phyloP scores from a whole-genome alignment of 176 grass and related monocot genomes.

The Bonia amplexicaulis region DNA sequence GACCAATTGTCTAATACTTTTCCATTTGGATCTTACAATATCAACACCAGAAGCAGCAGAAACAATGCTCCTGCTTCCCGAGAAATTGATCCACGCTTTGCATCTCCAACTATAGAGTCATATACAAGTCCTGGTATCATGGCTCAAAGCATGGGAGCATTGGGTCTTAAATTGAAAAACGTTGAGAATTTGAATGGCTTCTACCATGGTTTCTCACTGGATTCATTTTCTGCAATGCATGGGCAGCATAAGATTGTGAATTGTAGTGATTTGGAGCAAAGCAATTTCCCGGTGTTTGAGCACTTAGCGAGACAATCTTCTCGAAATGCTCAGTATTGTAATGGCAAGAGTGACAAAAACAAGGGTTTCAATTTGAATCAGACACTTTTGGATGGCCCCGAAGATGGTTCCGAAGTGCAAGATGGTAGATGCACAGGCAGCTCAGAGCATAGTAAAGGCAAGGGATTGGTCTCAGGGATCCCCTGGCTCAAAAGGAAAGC shows the following conservation, averaged over 20 bases:
- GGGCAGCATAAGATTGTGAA: background rate
- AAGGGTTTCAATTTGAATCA: conserved; percentile 30
- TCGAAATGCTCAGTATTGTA: background rate
- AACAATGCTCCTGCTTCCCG: background rate
- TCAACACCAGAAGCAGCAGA: background rate
- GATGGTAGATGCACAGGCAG: background rate
- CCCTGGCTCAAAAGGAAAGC: conserved; percentile 20
- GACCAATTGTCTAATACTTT: background rate
- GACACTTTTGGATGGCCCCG: background rate
- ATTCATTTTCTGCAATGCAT: conserved; percentile 4
- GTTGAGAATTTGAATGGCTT: background rate
- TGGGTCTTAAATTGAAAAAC: background rate
- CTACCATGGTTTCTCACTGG: background rate
- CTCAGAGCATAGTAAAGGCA: background rate
- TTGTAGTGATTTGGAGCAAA: conserved; percentile 9
- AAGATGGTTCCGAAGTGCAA: background rate
- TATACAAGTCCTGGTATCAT: background rate
- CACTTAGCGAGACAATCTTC: background rate
- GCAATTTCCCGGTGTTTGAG: background rate
- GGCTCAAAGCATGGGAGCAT: background rate
- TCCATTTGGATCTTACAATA: background rate
- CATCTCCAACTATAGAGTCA: conserved; percentile 7
- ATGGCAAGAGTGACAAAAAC: background rate
- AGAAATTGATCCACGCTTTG: background rate
- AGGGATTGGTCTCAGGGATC: background rate